Conservation (phyloP, 805 yeast genomes). For the Wickerhamomyces mucosus region DNA sequence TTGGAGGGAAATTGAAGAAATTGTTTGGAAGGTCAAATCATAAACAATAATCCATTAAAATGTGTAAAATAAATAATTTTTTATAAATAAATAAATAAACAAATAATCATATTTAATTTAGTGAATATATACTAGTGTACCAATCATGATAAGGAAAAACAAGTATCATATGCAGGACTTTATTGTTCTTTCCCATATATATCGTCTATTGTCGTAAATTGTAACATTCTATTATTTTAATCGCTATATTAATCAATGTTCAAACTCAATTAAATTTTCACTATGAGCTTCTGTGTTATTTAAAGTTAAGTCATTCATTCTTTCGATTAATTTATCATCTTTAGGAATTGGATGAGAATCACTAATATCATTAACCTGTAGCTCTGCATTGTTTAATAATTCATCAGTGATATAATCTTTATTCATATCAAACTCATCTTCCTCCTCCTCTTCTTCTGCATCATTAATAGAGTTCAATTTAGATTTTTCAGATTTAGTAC, state of each 20-base stretch:
- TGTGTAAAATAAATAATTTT: too few relatives aligned
- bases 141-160: too few relatives aligned
- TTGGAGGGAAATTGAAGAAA: constrained; percentile 30
- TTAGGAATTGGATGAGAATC: constrained; percentile 22
- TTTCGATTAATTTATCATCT: constrained; percentile 5
- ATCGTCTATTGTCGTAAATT: too few relatives aligned
- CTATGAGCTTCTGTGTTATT: constrained; percentile 15
- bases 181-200: too few relatives aligned
- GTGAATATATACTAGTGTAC: too few relatives aligned
- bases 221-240: too few relatives aligned
- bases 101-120: too few relatives aligned
- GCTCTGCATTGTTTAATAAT: constrained; percentile 39
- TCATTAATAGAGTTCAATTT: constrained; percentile 4
- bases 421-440: constrained; percentile 39
- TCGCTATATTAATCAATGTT: constrained; percentile 2
- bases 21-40: constrained; percentile 30
- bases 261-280: constrained; percentile 33
- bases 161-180: too few relatives aligned
- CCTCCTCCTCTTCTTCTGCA: constrained; percentile 30
- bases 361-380: constrained; percentile 29
- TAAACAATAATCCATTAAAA: too few relatives aligned
- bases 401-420: constrained; percentile 32
- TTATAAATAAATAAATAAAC: too few relatives aligned
- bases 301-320: constrained; percentile 19
- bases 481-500: constrained; percentile 5